Evolutionary conservation across 805 yeast species (phyloP), one percentile per base, ranked within the genome.

Genomic region (Barnettozyma californica): DNA sequence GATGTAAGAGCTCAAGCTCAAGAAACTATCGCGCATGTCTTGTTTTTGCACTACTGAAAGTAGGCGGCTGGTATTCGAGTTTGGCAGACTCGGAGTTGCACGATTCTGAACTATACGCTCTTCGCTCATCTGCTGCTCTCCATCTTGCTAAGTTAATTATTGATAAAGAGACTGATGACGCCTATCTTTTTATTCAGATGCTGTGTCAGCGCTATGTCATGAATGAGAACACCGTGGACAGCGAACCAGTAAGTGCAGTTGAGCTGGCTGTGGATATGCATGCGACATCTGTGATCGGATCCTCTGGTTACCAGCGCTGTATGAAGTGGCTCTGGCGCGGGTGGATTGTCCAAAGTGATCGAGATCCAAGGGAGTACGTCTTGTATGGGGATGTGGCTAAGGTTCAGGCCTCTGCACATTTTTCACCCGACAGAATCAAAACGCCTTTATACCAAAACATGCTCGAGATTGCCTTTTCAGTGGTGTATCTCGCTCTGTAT

Each of bases 251-350:
- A n/a, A 84, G 79, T 65, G 95, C 90, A 0, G 68, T 89, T 53
- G 97, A 89, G 62, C 65, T 88, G 58, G 95, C 96, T 0, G 89
- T 87, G 25, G 96, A 89, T 61, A 78, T 82, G 78, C 96, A 89
- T 56, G 78, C 86, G 10, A 82, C 91, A 9, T 74, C 76, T 20
- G 83, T 88, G 16, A 87, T 90, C 57, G 83, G 89, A 2, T 80
- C 95, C 0, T 70, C 84, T 9, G 96, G 96, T 0, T 89, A 80
- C 64, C 96, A 89, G 65, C 70, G 95, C 46, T 87, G 96, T 68
- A 76, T 88, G 59, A 81, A 83, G 55, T 89, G 96, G 95, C 66
- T 89, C 43, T 89, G 97, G 97, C 71, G 91, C 48, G 97, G 97
- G 26, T 87, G 96, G 95, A 86, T 89, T 53, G 75, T 86, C 44